Conservation (phyloP, 768 basidiomycete species). For the Glaciozyma antarctica region DNA sequence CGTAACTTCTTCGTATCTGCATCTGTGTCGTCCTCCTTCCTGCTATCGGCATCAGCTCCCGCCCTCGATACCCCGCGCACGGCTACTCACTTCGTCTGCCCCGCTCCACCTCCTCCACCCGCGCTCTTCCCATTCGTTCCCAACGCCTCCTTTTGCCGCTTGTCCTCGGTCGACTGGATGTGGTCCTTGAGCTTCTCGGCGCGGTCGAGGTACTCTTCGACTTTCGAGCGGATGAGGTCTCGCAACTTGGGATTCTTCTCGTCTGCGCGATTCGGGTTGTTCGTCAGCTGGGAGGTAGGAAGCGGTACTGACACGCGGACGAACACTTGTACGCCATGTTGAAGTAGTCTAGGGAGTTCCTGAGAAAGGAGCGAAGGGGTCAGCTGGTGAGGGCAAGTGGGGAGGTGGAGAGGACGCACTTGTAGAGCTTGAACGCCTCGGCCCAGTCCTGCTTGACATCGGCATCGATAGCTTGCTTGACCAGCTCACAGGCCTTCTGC, state of each 20-base stretch:
- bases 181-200: conserved; percentile 88
- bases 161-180: conserved; percentile 57
- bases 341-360: conserved; percentile 94
- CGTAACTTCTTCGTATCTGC: conserved; percentile 93
- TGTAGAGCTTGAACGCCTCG: conserved; percentile 66
- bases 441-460: conserved; percentile 87
- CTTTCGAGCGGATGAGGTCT: conserved; percentile 71
- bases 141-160: conserved; percentile 48
- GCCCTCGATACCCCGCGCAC: not conserved
- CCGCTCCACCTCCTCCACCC: conserved; percentile 37
- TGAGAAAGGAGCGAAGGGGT: conserved; percentile 42
- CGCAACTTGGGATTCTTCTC: conserved; percentile 94
- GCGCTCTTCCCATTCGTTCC: conserved; percentile 48
- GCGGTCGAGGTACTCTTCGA: conserved; percentile 79
- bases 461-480: conserved; percentile 52
- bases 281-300: not conserved
- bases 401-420: conserved; percentile 5
- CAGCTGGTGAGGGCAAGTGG: not conserved
- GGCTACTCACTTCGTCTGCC: conserved; percentile 22
- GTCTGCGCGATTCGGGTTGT: conserved; percentile 44
- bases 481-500: conserved; percentile 50
- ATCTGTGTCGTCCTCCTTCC: conserved; percentile 61
- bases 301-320: not conserved
- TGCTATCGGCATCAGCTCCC: conserved; percentile 2
- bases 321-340: conserved; percentile 91